Conservation (phyloP, 805 yeast species). For the Barnettozyma salicaria region DNA sequence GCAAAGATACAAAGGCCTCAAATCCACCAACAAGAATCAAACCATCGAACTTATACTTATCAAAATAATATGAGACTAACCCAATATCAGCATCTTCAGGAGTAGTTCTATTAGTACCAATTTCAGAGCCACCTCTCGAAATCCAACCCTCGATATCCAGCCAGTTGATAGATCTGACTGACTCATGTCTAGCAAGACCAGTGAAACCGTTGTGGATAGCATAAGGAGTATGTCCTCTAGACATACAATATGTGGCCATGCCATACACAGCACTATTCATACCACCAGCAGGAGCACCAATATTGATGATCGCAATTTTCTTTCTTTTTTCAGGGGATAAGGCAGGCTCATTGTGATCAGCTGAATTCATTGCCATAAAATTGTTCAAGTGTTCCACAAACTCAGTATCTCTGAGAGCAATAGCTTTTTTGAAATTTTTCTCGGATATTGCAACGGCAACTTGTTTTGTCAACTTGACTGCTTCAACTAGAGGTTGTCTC, state of each 20-base stretch:
- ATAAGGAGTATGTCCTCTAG: conserved; percentile 65
- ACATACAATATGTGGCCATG: conserved; percentile 66
- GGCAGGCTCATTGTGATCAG: conserved; percentile 58
- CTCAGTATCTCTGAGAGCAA: conserved; percentile 63
- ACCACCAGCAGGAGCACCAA: conserved; percentile 80
- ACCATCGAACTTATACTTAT: conserved; percentile 64
- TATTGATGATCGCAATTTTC: conserved; percentile 64
- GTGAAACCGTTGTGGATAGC: conserved; percentile 72
- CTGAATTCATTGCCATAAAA: conserved; percentile 60
- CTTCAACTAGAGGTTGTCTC: conserved; percentile 63
- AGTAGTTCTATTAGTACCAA: conserved; percentile 71
- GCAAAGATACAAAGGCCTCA: conserved; percentile 69
- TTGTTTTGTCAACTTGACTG: conserved; percentile 62
- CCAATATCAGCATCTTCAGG: conserved; percentile 66
- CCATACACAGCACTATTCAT: conserved; percentile 75
- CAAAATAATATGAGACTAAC: conserved; percentile 63
- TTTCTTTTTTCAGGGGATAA: conserved; percentile 48
- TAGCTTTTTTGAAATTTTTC: conserved; percentile 65
- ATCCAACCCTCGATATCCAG: conserved; percentile 69
- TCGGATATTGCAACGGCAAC: conserved; percentile 64
- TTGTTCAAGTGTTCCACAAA: conserved; percentile 60
- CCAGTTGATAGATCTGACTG: conserved; percentile 58
- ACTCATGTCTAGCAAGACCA: conserved; percentile 60
- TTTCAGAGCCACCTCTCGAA: conserved; percentile 70
- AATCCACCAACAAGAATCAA: conserved; percentile 75